Conservation (phyloP, 345 rosid genomes). For the Populus pruinosa region DNA sequence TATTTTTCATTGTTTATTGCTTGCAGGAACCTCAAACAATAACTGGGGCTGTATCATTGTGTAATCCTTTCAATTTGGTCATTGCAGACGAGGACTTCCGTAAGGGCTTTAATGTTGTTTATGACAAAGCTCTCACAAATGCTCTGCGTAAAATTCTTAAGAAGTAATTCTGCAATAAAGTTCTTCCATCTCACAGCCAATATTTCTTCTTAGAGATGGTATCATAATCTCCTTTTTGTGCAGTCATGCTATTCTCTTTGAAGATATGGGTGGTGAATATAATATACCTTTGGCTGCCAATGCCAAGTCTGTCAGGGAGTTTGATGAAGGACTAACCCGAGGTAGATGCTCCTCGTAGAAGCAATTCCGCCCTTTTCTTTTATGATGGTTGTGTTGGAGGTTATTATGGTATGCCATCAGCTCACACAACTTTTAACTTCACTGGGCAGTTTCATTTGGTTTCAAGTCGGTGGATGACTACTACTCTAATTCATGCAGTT, state of each 20-base stretch:
- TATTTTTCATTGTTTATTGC: constrained; percentile 11
- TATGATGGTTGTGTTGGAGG: background rate
- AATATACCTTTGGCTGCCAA: constrained; percentile 64
- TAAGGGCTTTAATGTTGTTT: constrained; percentile 83
- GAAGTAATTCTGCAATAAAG: constrained; percentile 41
- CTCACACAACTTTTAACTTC: constrained; percentile 5
- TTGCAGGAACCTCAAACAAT: constrained; percentile 68
- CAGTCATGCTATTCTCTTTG: constrained; percentile 85
- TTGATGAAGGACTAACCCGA: constrained; percentile 77
- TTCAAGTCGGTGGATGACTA: constrained; percentile 90
- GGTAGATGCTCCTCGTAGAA: constrained; percentile 36
- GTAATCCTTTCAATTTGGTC: constrained; percentile 93
- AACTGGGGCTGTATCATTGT: constrained; percentile 78
- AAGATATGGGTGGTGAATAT: constrained; percentile 78
- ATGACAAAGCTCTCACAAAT: constrained; percentile 72
- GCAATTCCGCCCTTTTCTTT: background rate
- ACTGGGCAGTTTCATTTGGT: constrained; percentile 77
- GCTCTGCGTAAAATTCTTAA: constrained; percentile 61
- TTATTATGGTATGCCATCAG: background rate
- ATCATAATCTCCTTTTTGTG: constrained; percentile 14
- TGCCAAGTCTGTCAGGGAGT: constrained; percentile 77
- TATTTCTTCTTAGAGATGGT: constrained; percentile 15
- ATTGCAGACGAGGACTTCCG: constrained; percentile 86
- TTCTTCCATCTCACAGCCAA: constrained; percentile 7
- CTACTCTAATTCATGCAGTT: constrained; percentile 80